Conservation (phyloP, 495 filamentous ascomycete genomes). For the Staphylotrichum longicolle region DNA sequence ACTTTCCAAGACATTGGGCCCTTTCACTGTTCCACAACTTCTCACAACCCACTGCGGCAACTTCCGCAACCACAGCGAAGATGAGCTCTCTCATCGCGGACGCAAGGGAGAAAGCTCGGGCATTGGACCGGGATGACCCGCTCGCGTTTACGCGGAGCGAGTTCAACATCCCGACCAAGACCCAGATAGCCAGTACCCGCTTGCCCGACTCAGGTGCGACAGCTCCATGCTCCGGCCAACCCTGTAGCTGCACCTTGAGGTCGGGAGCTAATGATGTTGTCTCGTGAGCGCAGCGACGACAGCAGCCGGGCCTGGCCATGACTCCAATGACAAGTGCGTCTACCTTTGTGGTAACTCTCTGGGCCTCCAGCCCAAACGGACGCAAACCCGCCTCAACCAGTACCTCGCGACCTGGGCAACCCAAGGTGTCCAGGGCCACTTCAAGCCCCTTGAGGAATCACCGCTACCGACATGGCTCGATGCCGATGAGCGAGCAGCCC, state of each 20-base stretch:
- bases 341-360: slow-evolving; percentile 98
- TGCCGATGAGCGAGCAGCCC: slow-evolving; percentile 68
- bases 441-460: slow-evolving; percentile 73
- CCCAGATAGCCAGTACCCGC: slow-evolving; percentile 67
- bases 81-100: slow-evolving; percentile 22
- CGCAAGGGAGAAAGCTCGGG: slow-evolving; percentile 21
- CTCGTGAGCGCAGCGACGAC: slow-evolving; percentile 1
- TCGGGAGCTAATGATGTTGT: slow-evolving; percentile 12
- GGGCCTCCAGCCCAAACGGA: slow-evolving; percentile 79
- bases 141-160: slow-evolving; percentile 67
- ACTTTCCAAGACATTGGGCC: background rate
- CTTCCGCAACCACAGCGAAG: background rate
- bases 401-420: slow-evolving; percentile 86
- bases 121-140: slow-evolving; percentile 65
- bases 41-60: background rate
- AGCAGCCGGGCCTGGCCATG: slow-evolving; percentile 1
- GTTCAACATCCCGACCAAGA: slow-evolving; percentile 81
- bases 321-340: slow-evolving; percentile 52
- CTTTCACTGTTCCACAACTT: background rate
- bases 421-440: slow-evolving; percentile 93
- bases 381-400: slow-evolving; percentile 64
- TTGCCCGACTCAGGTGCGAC: slow-evolving; percentile 43
- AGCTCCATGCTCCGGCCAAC: background rate
- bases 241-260: background rate
- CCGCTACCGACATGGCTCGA: slow-evolving; percentile 77